Base-by-base conservation (phyloP, 176 grass and related monocot genomes). In the Poa annua region DNA sequence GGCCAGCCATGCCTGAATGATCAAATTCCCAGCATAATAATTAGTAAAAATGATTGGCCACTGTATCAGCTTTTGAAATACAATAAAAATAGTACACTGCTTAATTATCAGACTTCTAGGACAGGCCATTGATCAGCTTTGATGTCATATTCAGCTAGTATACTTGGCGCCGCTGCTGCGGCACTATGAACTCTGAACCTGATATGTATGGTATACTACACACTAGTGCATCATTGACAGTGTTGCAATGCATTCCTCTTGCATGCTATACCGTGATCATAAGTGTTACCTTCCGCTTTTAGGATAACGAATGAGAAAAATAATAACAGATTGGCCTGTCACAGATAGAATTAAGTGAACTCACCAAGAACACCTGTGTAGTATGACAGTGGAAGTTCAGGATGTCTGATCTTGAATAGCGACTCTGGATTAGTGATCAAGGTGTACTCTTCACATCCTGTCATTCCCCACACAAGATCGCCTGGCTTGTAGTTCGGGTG, bases 361-460 rank as follows among this genome's bases (percentile, higher is more conserved):
- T 45, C 67, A 71, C 67, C 67, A 22, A 71, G 67, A 63, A 91
- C 29, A 78, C 94, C 89, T n/a, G 82, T 77, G 79, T 93, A 93
- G 81, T 90, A 88, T 0, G 94, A 93, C 14, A 93, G 82, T 48
- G 91, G 87, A 1, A 91, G 3, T 44, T 97, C 87, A 13, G 85
- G 82, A 29, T 97, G 67, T n/a, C 42, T 71, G 67, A 71, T 71
- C 67, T 45, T 71, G 67, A 71, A 71, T 14, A 71, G 11, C 2
- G 81, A 83, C 19, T 82, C 82, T 0, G 89, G 74, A 7, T 81
- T 88, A 11, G 35, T 32, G 48, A 97, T 54, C 41, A 86, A 51
- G 12, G 85, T 92, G 62, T 94, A 97, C 11, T 97, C 89, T 66
- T 97, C 91, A 86, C 89, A 94, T 44, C 91, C 83, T 11, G 80